Percentiles rank a stretch among this genome's conserved stretches.
Conservation (phyloP, 2,329 filamentous ascomycete genomes). For the Ampelomyces quisqualis region DNA sequence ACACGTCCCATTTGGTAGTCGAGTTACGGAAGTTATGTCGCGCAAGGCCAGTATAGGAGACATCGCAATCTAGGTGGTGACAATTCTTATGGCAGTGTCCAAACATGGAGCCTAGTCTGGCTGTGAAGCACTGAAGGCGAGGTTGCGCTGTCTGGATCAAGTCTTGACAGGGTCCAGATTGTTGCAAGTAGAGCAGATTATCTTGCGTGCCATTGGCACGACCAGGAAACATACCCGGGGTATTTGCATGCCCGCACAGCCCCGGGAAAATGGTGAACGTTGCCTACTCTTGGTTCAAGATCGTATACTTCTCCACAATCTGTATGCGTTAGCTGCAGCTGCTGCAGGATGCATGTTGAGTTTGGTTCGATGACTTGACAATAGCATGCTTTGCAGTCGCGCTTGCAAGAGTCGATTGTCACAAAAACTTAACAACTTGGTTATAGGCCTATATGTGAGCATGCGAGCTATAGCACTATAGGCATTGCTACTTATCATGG, state of each 20-base stretch:
- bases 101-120: not conserved
- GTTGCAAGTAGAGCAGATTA: constrained; percentile 29
- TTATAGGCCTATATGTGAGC: constrained; percentile 27
- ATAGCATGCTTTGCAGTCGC: constrained; percentile 10
- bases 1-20: too few species aligned
- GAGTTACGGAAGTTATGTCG: constrained; percentile 14
- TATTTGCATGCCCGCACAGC: constrained; percentile 13
- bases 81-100: not conserved
- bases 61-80: not conserved
- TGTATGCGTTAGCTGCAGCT: constrained; percentile 20
- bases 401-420: constrained; percentile 3
- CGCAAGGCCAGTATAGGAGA: constrained; percentile 2
- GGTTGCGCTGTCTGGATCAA: constrained; percentile 14
- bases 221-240: constrained; percentile 19
- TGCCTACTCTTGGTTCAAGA: too few species aligned
- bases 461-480: constrained; percentile 21
- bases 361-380: constrained; percentile 15
- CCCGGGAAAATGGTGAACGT: too few species aligned
- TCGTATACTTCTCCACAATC: constrained; percentile 22
- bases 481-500: constrained; percentile 12
- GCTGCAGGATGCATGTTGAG: constrained; percentile 23
- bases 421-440: constrained; percentile 6
- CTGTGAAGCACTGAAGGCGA: constrained; percentile 3
- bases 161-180: constrained; percentile 11
- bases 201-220: constrained; percentile 14